phyloP scores from a whole-genome alignment of 495 filamentous ascomycete species.

The Trichoderma parareesei region DNA sequence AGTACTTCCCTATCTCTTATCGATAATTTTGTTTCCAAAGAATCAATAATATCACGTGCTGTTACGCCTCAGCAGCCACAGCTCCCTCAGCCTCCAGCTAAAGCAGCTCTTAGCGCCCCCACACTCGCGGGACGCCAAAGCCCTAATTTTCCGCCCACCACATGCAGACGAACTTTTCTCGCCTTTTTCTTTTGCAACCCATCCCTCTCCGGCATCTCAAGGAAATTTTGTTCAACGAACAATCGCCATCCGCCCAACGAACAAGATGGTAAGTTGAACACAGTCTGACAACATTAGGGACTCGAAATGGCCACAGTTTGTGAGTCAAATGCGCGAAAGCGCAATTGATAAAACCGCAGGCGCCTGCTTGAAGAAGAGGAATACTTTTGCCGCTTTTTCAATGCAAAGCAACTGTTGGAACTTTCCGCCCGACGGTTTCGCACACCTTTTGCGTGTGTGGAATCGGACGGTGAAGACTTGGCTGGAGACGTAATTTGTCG shows the following conservation, averaged over 20 bases:
- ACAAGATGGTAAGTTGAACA: constrained; percentile 13
- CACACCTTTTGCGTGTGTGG: constrained; percentile 27
- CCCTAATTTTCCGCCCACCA: constrained; percentile 13
- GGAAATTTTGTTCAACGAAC: constrained; percentile 8
- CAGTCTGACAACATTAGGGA: constrained; percentile 12
- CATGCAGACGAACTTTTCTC: constrained; percentile 10
- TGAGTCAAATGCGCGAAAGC: constrained; percentile 9
- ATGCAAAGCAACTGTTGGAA: background rate
- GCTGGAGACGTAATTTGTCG: constrained; percentile 59
- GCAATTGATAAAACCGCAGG: constrained; percentile 9
- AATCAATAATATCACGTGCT: background rate
- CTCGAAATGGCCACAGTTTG: constrained; percentile 16
- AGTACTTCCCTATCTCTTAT: background rate
- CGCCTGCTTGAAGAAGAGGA: no score
- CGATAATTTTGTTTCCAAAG: background rate
- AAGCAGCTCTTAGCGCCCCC: background rate
- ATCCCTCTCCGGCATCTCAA: constrained; percentile 7
- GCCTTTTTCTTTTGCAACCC: constrained; percentile 1
- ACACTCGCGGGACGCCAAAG: background rate
- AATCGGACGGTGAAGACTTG: constrained; percentile 59
- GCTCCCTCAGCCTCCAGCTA: background rate
- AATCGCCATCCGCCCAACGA: background rate
- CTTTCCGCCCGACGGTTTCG: constrained; percentile 39
- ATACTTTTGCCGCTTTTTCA: background rate
- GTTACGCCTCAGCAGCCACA: background rate